Base-by-base conservation (phyloP, 768 basidiomycete genomes). In the Lactifluus hygrophoroides region DNA sequence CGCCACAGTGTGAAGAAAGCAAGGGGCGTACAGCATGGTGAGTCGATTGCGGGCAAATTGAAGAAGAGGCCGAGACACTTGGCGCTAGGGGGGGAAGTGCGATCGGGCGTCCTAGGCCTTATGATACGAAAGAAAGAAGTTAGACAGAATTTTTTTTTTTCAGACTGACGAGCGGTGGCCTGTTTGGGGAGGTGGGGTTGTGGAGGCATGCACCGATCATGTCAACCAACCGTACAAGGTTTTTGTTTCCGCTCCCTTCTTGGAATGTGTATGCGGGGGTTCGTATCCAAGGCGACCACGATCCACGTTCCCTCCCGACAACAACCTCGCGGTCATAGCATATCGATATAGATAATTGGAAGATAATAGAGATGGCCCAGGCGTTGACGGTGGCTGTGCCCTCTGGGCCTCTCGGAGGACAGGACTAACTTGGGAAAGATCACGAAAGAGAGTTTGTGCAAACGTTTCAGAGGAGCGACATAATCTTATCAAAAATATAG, bases 221-320 rank as follows among this genome's bases (percentile, higher is more conserved):
- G 38, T 34, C 46, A 43, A 53, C 44, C 46, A 43, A 53, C 44
- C 46, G 44, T 40, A 42, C 54, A 60, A 54, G 51, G 51, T 50
- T 60, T 59, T 60, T 60, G 58, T 55, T 50, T 60, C 58, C 58
- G 53, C 47, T 5, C 47, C 40, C n/a, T 49, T 23, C 37, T 8
- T n/a, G 47, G 16, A 5, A 16, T 5, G 27, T 17, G 11, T 44
- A 49, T 35, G 53, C 27, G 47, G 38, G 38, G 47, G 30, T 17
- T 19, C n/a, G 58, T 60, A 60, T 60, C 58, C 58, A 60, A 60
- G 58, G 58, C 58, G 58, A 60, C 58, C 46, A 49, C 47, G 45
- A 28, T 49, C 35, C 58, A 55, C 48, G 53, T 50, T 55, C 42
- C 48, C n/a, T 16, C 14, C 19, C 27, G 44, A 32, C 32, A 17